Evolutionary conservation across 148 eudicot genomes (phyloP).

Genomic region (Pharnaceum exiguum): DNA sequence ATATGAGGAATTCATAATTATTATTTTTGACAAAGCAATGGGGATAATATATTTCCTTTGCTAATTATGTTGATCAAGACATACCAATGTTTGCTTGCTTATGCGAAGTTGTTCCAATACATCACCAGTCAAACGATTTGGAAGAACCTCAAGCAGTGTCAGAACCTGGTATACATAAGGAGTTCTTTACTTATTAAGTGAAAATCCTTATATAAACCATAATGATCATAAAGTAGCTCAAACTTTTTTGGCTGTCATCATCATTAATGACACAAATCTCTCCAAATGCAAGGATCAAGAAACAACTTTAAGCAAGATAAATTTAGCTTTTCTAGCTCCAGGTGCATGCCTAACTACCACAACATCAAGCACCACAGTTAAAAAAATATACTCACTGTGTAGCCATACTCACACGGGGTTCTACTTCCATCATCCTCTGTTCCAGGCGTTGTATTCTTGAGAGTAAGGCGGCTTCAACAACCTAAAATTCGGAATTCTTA

Average conservation of each 20-base stretch:
- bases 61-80: slow-evolving; percentile 3
- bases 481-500: slow-evolving; percentile 34
- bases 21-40: not conserved
- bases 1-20: not conserved
- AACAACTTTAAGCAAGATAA: not conserved
- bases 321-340: not conserved
- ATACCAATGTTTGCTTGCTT: slow-evolving; percentile 90
- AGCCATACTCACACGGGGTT: slow-evolving; percentile 96
- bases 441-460: slow-evolving; percentile 89
- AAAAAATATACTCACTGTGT: slow-evolving; percentile 50
- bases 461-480: slow-evolving; percentile 94
- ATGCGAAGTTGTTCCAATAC: slow-evolving; percentile 86
- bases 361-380: not conserved
- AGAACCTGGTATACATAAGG: slow-evolving; percentile 52
- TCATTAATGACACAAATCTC: not conserved
- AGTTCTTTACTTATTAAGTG: not conserved
- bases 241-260: not conserved
- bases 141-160: slow-evolving; percentile 80
- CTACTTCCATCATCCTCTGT: slow-evolving; percentile 76
- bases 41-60: not conserved
- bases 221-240: not conserved
- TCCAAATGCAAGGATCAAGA: not conserved
- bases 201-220: not conserved
- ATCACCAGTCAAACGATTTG: slow-evolving; percentile 73
- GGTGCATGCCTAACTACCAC: not conserved